Percentiles rank a stretch among this genome's conserved stretches.
Evolutionary conservation across 2,329 filamentous ascomycete genomes (phyloP).

Genomic region (Dothidotthia symphoricarpi): DNA sequence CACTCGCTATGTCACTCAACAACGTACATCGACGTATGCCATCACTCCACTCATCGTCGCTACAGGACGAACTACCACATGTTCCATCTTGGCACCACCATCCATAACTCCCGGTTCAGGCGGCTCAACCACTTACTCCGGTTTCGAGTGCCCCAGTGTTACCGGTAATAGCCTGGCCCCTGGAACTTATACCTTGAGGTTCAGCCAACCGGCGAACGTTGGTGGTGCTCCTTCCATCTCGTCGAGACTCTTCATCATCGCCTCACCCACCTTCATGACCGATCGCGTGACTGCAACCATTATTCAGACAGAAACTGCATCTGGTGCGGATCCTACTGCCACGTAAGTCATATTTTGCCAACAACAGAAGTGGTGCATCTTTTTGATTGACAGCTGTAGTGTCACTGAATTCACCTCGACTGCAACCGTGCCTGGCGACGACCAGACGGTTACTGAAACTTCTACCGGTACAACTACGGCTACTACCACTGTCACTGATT

Average conservation of each 20-base stretch:
- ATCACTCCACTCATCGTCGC: conserved; percentile 18
- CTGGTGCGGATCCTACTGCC: conserved; percentile 3
- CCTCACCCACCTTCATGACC: conserved; percentile 11
- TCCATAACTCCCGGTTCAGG: conserved; percentile 10
- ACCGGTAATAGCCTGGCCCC: conserved; percentile 13
- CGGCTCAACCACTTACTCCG: conserved; percentile 15
- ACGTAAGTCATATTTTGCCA: conserved; percentile 6
- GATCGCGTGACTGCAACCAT: conserved; percentile 7
- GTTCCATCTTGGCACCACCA: conserved; percentile 10
- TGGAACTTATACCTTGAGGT: conserved; percentile 18
- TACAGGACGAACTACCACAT: conserved; percentile 13
- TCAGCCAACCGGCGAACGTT: conserved; percentile 13
- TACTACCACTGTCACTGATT: conserved; percentile 4
- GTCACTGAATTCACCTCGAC: conserved; percentile 7
- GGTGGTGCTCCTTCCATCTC: conserved; percentile 10
- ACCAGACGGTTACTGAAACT: conserved; percentile 7
- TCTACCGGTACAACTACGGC: conserved; percentile 1
- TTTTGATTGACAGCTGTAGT: conserved; percentile 1
- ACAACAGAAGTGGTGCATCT: background rate
- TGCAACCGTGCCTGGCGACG: conserved; percentile 3
- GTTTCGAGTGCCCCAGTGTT: conserved; percentile 14
- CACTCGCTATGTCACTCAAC: conserved; percentile 10
- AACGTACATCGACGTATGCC: conserved; percentile 15
- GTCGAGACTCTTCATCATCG: conserved; percentile 14
- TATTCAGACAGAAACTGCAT: conserved; percentile 4